Evolutionary conservation across 345 rosid species (phyloP), one percentile per base, ranked within the genome.

Genomic region (Leavenworthia alabamica): DNA sequence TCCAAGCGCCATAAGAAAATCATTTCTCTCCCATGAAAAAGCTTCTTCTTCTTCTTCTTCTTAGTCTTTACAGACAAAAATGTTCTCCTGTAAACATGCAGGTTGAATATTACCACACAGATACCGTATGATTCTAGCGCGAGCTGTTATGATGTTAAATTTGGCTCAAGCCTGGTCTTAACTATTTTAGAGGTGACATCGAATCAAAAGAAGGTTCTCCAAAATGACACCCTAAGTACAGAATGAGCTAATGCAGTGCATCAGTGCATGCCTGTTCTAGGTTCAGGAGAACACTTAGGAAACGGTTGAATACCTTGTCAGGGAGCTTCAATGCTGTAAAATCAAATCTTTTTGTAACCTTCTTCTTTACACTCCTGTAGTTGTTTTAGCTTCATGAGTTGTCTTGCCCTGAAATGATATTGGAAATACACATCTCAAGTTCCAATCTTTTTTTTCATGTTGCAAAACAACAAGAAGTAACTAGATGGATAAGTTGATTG

Each of bases 381-480:
- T 75, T 72, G 89, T 81, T 78, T 86, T 81, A 63, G 66, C 74
- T 64, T 79, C 84, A 10, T 72, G 56, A 63, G 60, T 83, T 29
- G 75, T 56, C 70, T 68, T 76, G 49, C 81, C 96, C 96, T 81
- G 80, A 48, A 51, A 56, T 28, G 51, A 61, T 41, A 56, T 51
- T 41, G 46, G 29, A 48, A 40, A 65, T 0, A 42, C 14, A 24
- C 12, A 14, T 53, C 16, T 22, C 12, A 29, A 29, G 17, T 41
- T 39, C 1, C 16, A 22, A 13, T 31, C 19, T 32, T 29, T 19
- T 13, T 13, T 37, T n/a, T 22, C 55, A 56, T 55, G 23, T 9
- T 15, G 40, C 52, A 44, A 23, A 26, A 44, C 35, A 17, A 20
- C 3, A 13, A 58, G 8, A 55, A 5, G 0, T 37, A 51, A 37